Evolutionary conservation across 1,284 basidiomycete species (phyloP).

Genomic region (Naganishia cerealis): DNA sequence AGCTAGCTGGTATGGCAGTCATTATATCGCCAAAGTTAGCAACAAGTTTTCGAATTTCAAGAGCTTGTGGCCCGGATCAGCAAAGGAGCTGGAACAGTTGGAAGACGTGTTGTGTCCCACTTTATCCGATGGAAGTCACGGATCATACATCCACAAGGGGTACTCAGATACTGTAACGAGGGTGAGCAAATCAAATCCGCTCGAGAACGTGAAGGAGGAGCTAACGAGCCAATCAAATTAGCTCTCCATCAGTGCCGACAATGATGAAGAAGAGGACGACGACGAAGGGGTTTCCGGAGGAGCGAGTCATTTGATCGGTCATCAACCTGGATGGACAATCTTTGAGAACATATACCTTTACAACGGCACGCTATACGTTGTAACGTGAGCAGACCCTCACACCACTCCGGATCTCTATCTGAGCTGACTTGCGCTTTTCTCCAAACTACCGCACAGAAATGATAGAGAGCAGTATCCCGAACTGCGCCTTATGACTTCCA

Average conservation of each 20-base stretch:
- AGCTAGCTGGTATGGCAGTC: constrained; percentile 25
- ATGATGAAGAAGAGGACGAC: constrained; percentile 29
- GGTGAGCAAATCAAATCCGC: constrained; percentile 1
- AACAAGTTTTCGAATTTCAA: constrained; percentile 22
- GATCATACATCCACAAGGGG: constrained; percentile 29
- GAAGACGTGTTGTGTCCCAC: constrained; percentile 25
- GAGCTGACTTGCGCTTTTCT: not conserved
- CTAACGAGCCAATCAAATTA: not conserved
- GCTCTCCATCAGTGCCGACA: constrained; percentile 16
- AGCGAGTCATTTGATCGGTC: constrained; percentile 42
- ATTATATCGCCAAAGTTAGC: constrained; percentile 22
- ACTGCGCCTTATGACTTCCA: constrained; percentile 67
- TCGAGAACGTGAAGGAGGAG: not conserved
- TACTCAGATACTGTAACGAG: constrained; percentile 39
- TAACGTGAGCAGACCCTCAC: constrained; percentile 55
- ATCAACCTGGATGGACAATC: constrained; percentile 52
- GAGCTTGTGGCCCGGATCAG: constrained; percentile 26
- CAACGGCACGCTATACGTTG: constrained; percentile 69
- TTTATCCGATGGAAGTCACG: constrained; percentile 14
- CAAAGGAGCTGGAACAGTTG: constrained; percentile 17
- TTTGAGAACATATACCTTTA: constrained; percentile 63
- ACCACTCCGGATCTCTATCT: not conserved
- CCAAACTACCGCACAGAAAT: constrained; percentile 3
- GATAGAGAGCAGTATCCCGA: constrained; percentile 60
- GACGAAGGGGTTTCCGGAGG: constrained; percentile 32